Evolutionary conservation across 164 flowering plant species (phyloP).

Genomic region (Amborella trichopoda): DNA sequence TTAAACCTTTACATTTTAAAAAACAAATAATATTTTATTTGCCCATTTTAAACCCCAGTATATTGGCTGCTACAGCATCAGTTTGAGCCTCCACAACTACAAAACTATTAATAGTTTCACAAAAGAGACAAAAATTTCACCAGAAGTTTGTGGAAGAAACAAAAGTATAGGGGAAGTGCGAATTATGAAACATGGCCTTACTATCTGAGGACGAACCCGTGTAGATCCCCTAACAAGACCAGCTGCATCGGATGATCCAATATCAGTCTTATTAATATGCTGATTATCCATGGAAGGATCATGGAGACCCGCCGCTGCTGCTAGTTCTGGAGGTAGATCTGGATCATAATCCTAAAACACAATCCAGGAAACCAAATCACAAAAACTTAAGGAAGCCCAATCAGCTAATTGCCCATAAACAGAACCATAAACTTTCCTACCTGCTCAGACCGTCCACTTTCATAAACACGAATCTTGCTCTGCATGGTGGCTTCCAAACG

Average conservation of each 20-base stretch:
- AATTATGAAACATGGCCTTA: no score
- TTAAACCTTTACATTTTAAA: no score
- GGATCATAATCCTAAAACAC: slow-evolving; percentile 85
- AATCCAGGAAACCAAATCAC: background rate
- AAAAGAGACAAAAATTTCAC: no score
- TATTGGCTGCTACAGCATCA: no score
- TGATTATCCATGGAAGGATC: slow-evolving; percentile 45
- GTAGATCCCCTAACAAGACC: slow-evolving; percentile 39
- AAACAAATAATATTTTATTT: no score
- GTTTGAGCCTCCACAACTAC: no score
- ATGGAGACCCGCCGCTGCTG: slow-evolving; percentile 77
- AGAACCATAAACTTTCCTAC: slow-evolving; percentile 19
- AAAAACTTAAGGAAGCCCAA: background rate
- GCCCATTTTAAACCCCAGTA: no score
- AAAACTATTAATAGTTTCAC: no score
- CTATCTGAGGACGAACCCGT: slow-evolving; percentile 54
- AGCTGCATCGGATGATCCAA: slow-evolving; percentile 34
- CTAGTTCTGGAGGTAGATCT: slow-evolving; percentile 96
- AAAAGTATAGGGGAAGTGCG: no score
- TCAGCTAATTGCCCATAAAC: background rate
- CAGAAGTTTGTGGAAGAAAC: no score
- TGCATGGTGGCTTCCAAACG: slow-evolving; percentile 98
- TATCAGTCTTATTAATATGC: slow-evolving; percentile 36
- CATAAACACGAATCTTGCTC: slow-evolving; percentile 92
- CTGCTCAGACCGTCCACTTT: slow-evolving; percentile 93